phyloP scores from a whole-genome alignment of 345 rosid genomes.

The Melastoma malabathricum region DNA sequence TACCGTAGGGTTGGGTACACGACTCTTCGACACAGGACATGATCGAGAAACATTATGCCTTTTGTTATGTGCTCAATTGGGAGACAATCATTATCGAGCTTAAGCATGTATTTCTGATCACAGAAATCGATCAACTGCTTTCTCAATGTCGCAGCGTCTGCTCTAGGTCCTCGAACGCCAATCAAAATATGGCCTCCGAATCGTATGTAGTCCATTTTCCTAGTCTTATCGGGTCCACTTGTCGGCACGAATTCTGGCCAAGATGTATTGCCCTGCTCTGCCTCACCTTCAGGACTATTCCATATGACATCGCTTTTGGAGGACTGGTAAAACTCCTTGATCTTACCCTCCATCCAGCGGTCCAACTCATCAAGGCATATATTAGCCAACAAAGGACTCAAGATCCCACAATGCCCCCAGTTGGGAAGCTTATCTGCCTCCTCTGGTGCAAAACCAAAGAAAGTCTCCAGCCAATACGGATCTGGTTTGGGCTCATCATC shows the following conservation, averaged over 20 bases:
- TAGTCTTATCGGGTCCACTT: slow-evolving; percentile 95
- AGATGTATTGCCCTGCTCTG: slow-evolving; percentile 85
- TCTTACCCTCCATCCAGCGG: slow-evolving; percentile 71
- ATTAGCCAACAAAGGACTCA: slow-evolving; percentile 82
- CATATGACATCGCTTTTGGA: slow-evolving; percentile 89
- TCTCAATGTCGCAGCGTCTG: slow-evolving; percentile 86
- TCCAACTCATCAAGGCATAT: slow-evolving; percentile 90
- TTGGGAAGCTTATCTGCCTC: slow-evolving; percentile 81
- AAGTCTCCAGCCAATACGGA: slow-evolving; percentile 93
- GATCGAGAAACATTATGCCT: slow-evolving; percentile 98
- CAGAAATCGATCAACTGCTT: slow-evolving; percentile 86
- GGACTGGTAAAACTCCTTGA: slow-evolving; percentile 77
- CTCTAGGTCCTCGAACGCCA: slow-evolving; percentile 87
- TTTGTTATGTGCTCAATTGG: slow-evolving; percentile 91
- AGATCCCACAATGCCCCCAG: slow-evolving; percentile 96
- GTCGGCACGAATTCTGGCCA: slow-evolving; percentile 99
- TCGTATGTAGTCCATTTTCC: slow-evolving; percentile 79
- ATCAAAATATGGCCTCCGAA: slow-evolving; percentile 88
- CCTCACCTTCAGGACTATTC: slow-evolving; percentile 88
- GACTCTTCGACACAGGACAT: slow-evolving; percentile 86
- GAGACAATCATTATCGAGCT: slow-evolving; percentile 79
- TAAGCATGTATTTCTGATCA: slow-evolving; percentile 83
- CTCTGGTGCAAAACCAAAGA: slow-evolving; percentile 94
- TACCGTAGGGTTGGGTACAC: slow-evolving; percentile 92
- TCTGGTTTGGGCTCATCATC: slow-evolving; percentile 99